Evolutionary conservation across 2,329 filamentous ascomycete species (phyloP), one percentile per base, ranked within the genome.

Genomic region (Botrytis hyacinthi): DNA sequence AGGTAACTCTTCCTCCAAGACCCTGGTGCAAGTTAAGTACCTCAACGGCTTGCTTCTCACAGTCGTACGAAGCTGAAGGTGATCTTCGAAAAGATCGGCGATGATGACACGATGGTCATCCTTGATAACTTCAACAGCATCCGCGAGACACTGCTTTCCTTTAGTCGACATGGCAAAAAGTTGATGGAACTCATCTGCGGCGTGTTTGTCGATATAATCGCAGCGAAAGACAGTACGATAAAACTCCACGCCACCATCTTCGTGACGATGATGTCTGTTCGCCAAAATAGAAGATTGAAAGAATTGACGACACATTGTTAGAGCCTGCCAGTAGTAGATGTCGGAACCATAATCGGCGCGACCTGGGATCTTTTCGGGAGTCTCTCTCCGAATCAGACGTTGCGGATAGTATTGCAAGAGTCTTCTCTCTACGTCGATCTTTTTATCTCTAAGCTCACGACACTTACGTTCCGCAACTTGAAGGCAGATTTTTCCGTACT

Each of bases 1-100:
- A 10, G 89, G 89, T 75, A 90, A 84, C 80, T 92, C 90, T 42
- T 83, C 83, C 72, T 87, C 87, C 72, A 88, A 86, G 42, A 91
- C 83, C 74, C 85, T 66, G n/a, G 61, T 59, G 35, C 72, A 73
- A 44, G 72, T 73, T 9, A 73, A 10, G 35, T 73, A 73, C 37
- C 66, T 42, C 59, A 71, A 62, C 6, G 57, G 60, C 46, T 63
- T 71, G n/a, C 44, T 65, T 42, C 67, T 59, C 6, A 14, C 46
- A 4, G 57, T 62, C 6, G 32, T 57, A 18, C 46, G 40, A 10
- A 71, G 48, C 18, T 71, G 59, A 29, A 63, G 37, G 35, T 71
- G 29, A 16, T 73, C 72, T 20, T 35, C 60, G 22, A 73, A 46
- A 35, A 73, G 42, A 16, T 71, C 72, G 6, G 26, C 59, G 12